Evolutionary conservation across 2,329 filamentous ascomycete species (phyloP).

Genomic region (Sphaerulina musiva): DNA sequence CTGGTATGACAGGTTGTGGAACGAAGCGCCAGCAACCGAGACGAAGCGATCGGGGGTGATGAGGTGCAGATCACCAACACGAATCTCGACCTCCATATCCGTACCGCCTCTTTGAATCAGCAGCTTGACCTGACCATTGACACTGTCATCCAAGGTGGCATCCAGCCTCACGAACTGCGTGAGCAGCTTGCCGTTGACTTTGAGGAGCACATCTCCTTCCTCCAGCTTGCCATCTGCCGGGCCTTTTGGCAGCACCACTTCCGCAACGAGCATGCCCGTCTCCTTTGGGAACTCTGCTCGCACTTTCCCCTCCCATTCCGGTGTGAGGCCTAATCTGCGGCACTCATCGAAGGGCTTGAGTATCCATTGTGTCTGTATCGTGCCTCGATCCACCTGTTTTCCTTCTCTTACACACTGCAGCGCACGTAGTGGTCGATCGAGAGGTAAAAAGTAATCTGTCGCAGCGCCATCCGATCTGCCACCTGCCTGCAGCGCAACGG

Average conservation of each 20-base stretch:
- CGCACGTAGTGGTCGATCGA: constrained; percentile 83
- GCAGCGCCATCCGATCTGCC: constrained; percentile 90
- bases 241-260: constrained; percentile 86
- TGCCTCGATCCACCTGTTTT: constrained; percentile 73
- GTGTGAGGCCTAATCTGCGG: constrained; percentile 73
- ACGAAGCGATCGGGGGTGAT: constrained; percentile 97
- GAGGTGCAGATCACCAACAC: constrained; percentile 81
- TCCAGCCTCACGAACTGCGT: constrained; percentile 91
- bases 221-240: constrained; percentile 81
- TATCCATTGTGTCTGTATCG: constrained; percentile 97
- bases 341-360: constrained; percentile 98
- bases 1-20: constrained; percentile 95
- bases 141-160: constrained; percentile 81
- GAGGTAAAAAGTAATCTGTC: constrained; percentile 92
- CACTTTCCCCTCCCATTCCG: constrained; percentile 79
- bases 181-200: constrained; percentile 87
- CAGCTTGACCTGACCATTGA: constrained; percentile 69
- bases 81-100: constrained; percentile 75
- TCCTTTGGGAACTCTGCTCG: constrained; percentile 81
- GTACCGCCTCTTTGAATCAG: constrained; percentile 83
- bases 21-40: constrained; percentile 85
- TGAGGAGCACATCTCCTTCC: constrained; percentile 87
- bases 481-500: constrained; percentile 87
- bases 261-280: constrained; percentile 93
- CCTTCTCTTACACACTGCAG: constrained; percentile 76